Evolutionary conservation across 768 basidiomycete genomes (phyloP), one percentile per base, ranked within the genome.

Genomic region (Tulasnella sp.): DNA sequence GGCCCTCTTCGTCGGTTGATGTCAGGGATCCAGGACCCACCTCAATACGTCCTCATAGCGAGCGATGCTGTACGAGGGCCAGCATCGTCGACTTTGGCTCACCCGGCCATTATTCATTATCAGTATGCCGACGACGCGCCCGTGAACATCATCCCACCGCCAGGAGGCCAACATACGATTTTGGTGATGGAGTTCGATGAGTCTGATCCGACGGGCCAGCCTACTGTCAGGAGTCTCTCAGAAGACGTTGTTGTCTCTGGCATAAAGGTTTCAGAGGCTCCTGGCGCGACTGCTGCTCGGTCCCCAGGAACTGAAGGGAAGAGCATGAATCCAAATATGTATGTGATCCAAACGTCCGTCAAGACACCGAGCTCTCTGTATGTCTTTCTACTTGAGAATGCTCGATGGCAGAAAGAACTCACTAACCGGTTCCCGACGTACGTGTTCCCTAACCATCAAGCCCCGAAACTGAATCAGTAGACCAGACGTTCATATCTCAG

Each of bases 101-200:
- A 96, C 83, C 93, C 72, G 0, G 46, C 93, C 7, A 86, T 87
- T 64, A 91, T 96, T 24, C 92, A 95, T 83, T 95, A 95, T 84
- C 93, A 94, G 83, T 96, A 94, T 84, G 89, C 90, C 28, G 94
- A 96, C 83, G 95, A 96, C 84, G 89, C 92, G 0, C 92, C 93
- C 3, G 85, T 90, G n/a, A 85, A 90, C 16, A 86, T 95, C 18
- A 86, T 94, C 58, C 92, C 93, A 6, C 89, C 87, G 48, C 87
- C 88, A 58, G 64, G 16, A 28, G 86, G 89, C 18, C 88, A 90
- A 76, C 93, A 94, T 84, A 93, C 93, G 83, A 91, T 96, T 37
- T 87, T 96, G 1, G 88, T 96, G 37, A 88, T 96, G 64, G 90
- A 94, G 85, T 92, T 90, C 83, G 90, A 93, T 82, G 89, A 91